A percentile compares a stretch with the other conserved stretches of the same genome.
phyloP scores from a whole-genome alignment of 805 yeast genomes.

The Clavispora asparagi region DNA sequence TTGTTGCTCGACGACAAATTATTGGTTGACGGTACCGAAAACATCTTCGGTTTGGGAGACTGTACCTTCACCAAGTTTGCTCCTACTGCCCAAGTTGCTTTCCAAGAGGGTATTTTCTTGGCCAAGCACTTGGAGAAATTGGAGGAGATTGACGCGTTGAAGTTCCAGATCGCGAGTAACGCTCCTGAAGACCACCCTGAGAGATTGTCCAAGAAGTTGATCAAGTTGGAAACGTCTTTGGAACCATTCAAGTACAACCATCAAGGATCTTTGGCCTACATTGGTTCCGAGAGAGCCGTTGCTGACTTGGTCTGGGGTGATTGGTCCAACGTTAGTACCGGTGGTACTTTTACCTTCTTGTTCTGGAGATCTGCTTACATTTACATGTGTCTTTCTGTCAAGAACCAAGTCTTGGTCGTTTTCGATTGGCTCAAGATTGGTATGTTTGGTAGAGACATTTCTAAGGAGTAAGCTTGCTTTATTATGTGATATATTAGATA shows the following conservation, averaged over 20 bases:
- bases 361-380: conserved; percentile 95
- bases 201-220: conserved; percentile 43
- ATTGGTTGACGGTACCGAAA: conserved; percentile 75
- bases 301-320: conserved; percentile 83
- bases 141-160: conserved; percentile 55
- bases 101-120: conserved; percentile 85
- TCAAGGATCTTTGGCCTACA: conserved; percentile 91
- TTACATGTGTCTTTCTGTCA: conserved; percentile 84
- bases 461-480: conserved; percentile 55
- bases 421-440: conserved; percentile 87
- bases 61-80: conserved; percentile 89
- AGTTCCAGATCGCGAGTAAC: conserved; percentile 38
- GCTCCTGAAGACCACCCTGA: conserved; percentile 39
- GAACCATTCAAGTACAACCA: conserved; percentile 75
- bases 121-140: conserved; percentile 65
- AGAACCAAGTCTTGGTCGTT: conserved; percentile 81
- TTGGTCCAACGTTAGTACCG: conserved; percentile 73
- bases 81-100: conserved; percentile 97
- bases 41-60: conserved; percentile 89
- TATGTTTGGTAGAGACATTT: conserved; percentile 89
- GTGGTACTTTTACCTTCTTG: conserved; percentile 82
- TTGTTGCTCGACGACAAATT: conserved; percentile 72
- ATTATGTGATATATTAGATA: background rate
- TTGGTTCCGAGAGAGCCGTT: conserved; percentile 89
- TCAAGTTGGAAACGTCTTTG: conserved; percentile 36